Percentiles rank a stretch among this genome's conserved stretches.
Conservation (phyloP, 1,284 basidiomycete species). For the Tylopilus sp. region DNA sequence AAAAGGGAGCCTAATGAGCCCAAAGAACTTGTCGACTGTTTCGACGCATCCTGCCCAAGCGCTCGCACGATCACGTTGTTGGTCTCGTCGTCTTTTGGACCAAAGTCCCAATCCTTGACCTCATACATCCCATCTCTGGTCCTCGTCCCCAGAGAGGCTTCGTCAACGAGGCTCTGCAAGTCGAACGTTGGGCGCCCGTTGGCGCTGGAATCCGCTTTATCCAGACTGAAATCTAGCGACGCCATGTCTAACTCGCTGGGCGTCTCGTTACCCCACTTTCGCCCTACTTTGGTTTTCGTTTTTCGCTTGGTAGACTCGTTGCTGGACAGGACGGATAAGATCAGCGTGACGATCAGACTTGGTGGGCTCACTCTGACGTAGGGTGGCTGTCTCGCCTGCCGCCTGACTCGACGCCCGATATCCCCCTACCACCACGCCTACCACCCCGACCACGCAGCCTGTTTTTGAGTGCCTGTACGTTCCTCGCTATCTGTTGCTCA, state of each 20-base stretch:
- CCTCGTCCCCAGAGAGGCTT: slow-evolving; percentile 75
- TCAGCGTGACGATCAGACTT: background rate
- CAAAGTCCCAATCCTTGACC: slow-evolving; percentile 89
- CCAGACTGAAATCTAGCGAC: slow-evolving; percentile 78
- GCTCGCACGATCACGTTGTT: slow-evolving; percentile 60
- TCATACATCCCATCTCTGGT: slow-evolving; percentile 88
- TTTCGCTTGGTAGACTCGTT: slow-evolving; percentile 63
- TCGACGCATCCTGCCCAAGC: slow-evolving; percentile 39
- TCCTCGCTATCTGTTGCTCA: slow-evolving; percentile 87
- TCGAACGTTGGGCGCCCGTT: slow-evolving; percentile 44
- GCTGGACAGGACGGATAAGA: slow-evolving; percentile 36
- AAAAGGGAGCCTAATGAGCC: slow-evolving; percentile 74
- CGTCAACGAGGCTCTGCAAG: slow-evolving; percentile 66
- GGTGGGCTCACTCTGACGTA: slow-evolving; percentile 67
- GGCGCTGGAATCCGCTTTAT: slow-evolving; percentile 41
- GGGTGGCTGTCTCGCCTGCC: slow-evolving; percentile 60
- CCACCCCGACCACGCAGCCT: slow-evolving; percentile 70
- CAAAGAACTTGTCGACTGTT: slow-evolving; percentile 45
- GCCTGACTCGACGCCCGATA: slow-evolving; percentile 47
- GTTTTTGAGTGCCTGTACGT: slow-evolving; percentile 87
- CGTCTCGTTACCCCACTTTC: slow-evolving; percentile 88
- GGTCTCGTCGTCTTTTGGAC: slow-evolving; percentile 42
- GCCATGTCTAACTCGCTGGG: slow-evolving; percentile 85
- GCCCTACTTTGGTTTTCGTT: slow-evolving; percentile 69
- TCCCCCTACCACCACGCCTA: slow-evolving; percentile 51